A percentile compares a stretch with the other conserved stretches of the same genome.
Conservation (phyloP, 768 basidiomycete species). For the Lactarius hengduanensis region DNA sequence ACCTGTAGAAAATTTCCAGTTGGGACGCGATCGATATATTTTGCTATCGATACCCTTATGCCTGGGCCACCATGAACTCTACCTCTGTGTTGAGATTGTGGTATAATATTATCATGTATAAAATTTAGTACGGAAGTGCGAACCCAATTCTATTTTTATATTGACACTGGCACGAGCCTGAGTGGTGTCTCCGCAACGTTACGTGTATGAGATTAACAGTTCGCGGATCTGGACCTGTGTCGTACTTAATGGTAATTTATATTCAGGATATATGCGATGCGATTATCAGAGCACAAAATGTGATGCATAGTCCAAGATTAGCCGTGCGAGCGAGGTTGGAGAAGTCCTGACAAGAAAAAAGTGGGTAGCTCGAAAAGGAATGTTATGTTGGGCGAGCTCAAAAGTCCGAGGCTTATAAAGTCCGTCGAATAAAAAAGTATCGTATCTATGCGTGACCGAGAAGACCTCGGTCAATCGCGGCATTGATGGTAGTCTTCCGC, state of each 20-base stretch:
- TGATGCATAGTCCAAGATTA: constrained; percentile 28
- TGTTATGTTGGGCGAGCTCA: not conserved
- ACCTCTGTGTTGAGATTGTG: not conserved
- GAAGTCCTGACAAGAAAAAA: constrained; percentile 4
- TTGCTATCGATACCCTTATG: not conserved
- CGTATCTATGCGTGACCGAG: constrained; percentile 38
- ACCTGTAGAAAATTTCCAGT: not conserved
- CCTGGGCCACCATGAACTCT: not conserved
- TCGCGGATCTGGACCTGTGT: not conserved
- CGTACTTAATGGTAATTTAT: constrained; percentile 14
- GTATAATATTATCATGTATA: not conserved
- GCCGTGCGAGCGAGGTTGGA: constrained; percentile 4
- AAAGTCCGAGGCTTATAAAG: constrained; percentile 25
- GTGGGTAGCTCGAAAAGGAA: constrained; percentile 3
- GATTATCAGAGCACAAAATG: constrained; percentile 26
- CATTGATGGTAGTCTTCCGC: constrained; percentile 73
- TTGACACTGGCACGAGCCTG: not conserved
- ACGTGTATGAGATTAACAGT: not conserved
- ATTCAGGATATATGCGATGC: constrained; percentile 22
- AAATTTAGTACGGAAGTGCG: not conserved
- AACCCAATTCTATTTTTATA: not conserved
- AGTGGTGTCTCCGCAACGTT: too few species aligned
- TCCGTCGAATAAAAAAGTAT: constrained; percentile 8
- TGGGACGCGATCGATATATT: not conserved
- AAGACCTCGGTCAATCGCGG: constrained; percentile 70